These are phyloP conservation scores for Volvox africanus DNA, from an alignment of 139 green algal species.

Conservation along the genomic window DNA sequence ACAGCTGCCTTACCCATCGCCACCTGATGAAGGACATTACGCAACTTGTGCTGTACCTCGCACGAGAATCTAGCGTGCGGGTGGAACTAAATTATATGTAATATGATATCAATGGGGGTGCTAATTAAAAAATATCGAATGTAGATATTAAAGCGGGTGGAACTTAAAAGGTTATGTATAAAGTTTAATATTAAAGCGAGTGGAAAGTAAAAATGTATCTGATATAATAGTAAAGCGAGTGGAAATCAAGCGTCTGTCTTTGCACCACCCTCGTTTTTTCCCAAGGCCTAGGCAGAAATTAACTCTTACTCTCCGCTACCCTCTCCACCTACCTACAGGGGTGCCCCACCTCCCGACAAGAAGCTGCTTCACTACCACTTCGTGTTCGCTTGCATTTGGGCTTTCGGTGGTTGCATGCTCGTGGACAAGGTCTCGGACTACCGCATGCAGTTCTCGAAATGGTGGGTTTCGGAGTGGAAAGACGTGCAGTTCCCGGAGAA, in stretches of 20 bases:
- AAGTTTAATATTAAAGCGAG: too few relatives aligned
- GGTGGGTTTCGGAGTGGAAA: conserved; percentile 88
- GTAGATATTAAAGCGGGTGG: too few relatives aligned
- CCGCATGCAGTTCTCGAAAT: conserved; percentile 95
- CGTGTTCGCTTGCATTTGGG: conserved; percentile 89
- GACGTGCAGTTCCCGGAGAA: conserved; percentile 85
- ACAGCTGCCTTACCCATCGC: too few relatives aligned
- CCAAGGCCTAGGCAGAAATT: conserved; percentile 87
- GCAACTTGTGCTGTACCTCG: too few relatives aligned
- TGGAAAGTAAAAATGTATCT: conserved; percentile 83
- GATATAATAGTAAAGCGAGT: conserved; percentile 69
- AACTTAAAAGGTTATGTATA: too few relatives aligned
- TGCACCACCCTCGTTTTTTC: conserved; percentile 70
- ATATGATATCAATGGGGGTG: too few relatives aligned
- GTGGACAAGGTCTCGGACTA: conserved; percentile 90
- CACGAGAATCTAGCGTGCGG: too few relatives aligned
- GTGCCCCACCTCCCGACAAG: conserved; percentile 66
- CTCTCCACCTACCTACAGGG: conserved; percentile 71
- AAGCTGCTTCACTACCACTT: conserved; percentile 88
- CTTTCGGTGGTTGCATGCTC: conserved; percentile 83
- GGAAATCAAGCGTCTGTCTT: too few relatives aligned
- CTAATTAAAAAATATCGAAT: too few relatives aligned
- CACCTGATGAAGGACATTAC: too few relatives aligned
- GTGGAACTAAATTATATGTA: too few relatives aligned
- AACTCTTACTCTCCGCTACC: conserved; percentile 81